Conservation (phyloP, 768 basidiomycete species). For the Hypsizygus marmoreus region DNA sequence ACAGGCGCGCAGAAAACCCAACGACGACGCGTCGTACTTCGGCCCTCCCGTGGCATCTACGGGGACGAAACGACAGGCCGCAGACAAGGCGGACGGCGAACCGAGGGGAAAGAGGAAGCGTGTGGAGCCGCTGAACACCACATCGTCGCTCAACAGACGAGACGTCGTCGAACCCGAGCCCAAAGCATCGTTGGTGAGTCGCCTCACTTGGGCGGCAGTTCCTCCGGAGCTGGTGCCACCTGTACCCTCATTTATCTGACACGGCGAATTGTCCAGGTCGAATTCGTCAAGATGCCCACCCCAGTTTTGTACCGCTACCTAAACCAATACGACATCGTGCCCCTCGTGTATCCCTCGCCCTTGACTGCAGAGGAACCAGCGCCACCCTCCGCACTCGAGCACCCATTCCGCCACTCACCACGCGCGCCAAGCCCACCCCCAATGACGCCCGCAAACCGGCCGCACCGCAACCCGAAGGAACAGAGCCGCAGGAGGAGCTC, state of each 20-base stretch:
- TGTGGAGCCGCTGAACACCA: slow-evolving; percentile 42
- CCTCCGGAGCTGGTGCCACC: no score
- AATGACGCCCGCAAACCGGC: slow-evolving; percentile 67
- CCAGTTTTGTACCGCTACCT: slow-evolving; percentile 72
- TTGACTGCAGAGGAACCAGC: slow-evolving; percentile 68
- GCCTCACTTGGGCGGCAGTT: slow-evolving; percentile 4
- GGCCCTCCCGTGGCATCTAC: slow-evolving; percentile 50
- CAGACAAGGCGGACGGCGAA: slow-evolving; percentile 73
- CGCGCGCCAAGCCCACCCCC: slow-evolving; percentile 54
- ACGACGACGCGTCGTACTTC: slow-evolving; percentile 73
- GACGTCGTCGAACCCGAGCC: slow-evolving; percentile 40
- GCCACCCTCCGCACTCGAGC: slow-evolving; percentile 60
- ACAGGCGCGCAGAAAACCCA: slow-evolving; percentile 63
- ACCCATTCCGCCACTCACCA: slow-evolving; percentile 45
- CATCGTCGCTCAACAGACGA: slow-evolving; percentile 29
- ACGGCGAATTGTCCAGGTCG: slow-evolving; percentile 57
- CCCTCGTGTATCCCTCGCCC: slow-evolving; percentile 70
- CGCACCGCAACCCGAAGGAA: slow-evolving; percentile 69
- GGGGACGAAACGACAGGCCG: slow-evolving; percentile 65
- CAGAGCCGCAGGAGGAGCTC: slow-evolving; percentile 67
- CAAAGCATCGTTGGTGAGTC: slow-evolving; percentile 45
- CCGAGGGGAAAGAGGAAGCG: slow-evolving; percentile 75
- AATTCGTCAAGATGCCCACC: slow-evolving; percentile 72
- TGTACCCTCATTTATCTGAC: no score
- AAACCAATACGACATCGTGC: slow-evolving; percentile 70